Evolutionary conservation across 257 asterid species (phyloP).

Genomic region (Linaria vulgaris): DNA sequence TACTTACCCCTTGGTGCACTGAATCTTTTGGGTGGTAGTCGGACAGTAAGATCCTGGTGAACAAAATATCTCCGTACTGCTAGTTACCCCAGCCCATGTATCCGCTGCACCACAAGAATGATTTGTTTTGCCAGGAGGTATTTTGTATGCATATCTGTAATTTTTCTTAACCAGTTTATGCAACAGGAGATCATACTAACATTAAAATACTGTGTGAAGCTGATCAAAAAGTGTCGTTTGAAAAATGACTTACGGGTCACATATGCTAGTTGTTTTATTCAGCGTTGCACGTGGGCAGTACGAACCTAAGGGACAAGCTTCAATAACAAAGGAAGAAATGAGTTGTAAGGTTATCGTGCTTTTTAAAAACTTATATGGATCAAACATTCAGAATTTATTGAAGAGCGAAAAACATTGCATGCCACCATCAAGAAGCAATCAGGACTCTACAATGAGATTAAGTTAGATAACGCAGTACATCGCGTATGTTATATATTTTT

Average conservation of each 20-base stretch:
- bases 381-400: too few species aligned
- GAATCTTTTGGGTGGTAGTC: conserved; percentile 55
- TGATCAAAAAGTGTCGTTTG: conserved; percentile 21
- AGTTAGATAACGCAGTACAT: too few species aligned
- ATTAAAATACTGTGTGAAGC: conserved; percentile 5
- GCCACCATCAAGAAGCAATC: too few species aligned
- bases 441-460: too few species aligned
- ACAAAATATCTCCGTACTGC: conserved; percentile 72
- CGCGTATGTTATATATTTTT: too few species aligned
- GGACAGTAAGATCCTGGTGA: conserved; percentile 93
- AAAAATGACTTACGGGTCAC: conserved; percentile 82
- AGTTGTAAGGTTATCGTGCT: conserved; percentile 10
- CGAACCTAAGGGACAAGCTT: conserved; percentile 94
- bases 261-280: conserved; percentile 57
- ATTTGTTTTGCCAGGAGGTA: conserved; percentile 74
- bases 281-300: conserved; percentile 70
- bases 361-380: too few species aligned
- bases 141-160: conserved; percentile 74
- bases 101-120: conserved; percentile 89
- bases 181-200: conserved; percentile 32
- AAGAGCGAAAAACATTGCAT: too few species aligned
- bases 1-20: conserved; percentile 60
- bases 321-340: conserved; percentile 30
- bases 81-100: conserved; percentile 68
- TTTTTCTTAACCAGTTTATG: conserved; percentile 33